Conservation (phyloP, 192 early-diverging fungal genomes). For the Gonapodya prolifera region DNA sequence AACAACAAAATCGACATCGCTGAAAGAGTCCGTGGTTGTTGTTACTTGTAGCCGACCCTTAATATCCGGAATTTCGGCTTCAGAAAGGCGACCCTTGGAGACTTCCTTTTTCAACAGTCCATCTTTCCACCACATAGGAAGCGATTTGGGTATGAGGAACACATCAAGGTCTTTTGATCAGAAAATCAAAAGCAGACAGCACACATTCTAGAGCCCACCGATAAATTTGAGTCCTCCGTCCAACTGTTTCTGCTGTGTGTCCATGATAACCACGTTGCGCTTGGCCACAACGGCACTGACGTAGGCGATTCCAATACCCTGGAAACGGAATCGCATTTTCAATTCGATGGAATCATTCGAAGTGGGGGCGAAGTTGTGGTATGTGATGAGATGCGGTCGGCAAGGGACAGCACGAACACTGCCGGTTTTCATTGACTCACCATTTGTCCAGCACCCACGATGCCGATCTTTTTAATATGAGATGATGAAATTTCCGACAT, state of each 20-base stretch:
- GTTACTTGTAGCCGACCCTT: conserved; percentile 50
- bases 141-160: not conserved
- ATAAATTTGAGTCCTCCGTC: conserved; percentile 72
- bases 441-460: conserved; percentile 96
- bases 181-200: not conserved
- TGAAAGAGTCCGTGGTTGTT: conserved; percentile 42
- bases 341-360: not conserved
- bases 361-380: not conserved
- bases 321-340: not conserved
- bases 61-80: conserved; percentile 51
- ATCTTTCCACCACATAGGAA: conserved; percentile 30
- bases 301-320: conserved; percentile 71
- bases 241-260: conserved; percentile 62
- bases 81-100: conserved; percentile 71
- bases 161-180: not conserved
- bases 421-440: too few relatives aligned
- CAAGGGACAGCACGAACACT: too few relatives aligned
- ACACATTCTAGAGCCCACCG: conserved; percentile 30
- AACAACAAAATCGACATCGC: conserved; percentile 71
- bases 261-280: conserved; percentile 62
- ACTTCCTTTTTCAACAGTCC: conserved; percentile 80
- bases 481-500: not conserved
- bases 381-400: not conserved
- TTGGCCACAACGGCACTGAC: conserved; percentile 76
- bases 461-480: conserved; percentile 49